Base-by-base conservation (phyloP, 176 grass and related monocot species). In the Carex parvula region DNA sequence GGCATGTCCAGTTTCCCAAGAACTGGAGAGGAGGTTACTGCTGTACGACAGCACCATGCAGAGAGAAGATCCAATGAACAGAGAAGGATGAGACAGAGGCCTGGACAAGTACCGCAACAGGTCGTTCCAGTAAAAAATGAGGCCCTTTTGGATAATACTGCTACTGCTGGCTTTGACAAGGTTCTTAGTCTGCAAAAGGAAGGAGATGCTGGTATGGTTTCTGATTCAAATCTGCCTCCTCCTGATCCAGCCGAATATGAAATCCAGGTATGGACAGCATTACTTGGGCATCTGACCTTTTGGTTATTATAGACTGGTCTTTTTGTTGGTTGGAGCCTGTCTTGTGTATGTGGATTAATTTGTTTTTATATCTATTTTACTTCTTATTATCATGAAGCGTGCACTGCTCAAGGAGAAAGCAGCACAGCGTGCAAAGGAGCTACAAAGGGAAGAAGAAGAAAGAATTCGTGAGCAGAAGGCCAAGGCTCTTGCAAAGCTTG, bases 371-470 rank as follows among this genome's bases (percentile, higher is more conserved):
- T 17, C 5, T 17, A 53, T 56, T 55, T 56, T 16, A 62, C 66
- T 7, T 53, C 64, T 82, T 84, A 84, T 79, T 55, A 50, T 62
- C 8, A 67, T 85, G 56, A 86, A 99, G 96, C 91, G 91, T 83
- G 69, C 84, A 77, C 91, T 93, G 84, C 81, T 99, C 79, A 94
- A 87, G 84, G 96, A 95, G 85, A 88, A 95, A 81, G 96, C 96
- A 84, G 91, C 86, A 81, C 93, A 99, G 39, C 89, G 96, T 70
- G 96, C 88, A 64, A 95, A 92, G 77, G 90, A 94, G 42, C 69
- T 95, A 67, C 90, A 99, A 89, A 76, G 82, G 71, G 93, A 99
- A 85, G 96, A 99, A 84, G 93, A 99, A 62, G 93, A 99, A 80
- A 89, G 91, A 53, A 92, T 70, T 83, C 92, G 88, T 57, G 88